Conservation (phyloP, 2,329 filamentous ascomycete species). For the Curvularia sp. region DNA sequence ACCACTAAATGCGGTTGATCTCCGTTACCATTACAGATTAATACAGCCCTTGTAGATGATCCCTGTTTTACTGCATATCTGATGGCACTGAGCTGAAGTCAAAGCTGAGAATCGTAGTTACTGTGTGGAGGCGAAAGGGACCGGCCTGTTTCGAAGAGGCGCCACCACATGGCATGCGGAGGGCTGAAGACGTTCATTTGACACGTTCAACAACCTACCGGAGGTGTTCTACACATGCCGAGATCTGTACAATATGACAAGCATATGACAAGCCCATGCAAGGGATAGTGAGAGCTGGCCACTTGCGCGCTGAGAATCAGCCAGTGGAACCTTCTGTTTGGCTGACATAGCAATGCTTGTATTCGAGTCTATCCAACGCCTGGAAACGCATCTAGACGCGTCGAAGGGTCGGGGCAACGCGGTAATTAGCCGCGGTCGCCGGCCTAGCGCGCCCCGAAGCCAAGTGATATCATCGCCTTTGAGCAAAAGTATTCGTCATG, state of each 20-base stretch:
- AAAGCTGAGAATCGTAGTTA: background rate
- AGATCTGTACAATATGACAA: background rate
- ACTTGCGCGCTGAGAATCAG: background rate
- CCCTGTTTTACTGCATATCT: background rate
- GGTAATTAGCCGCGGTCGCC: conserved; percentile 21
- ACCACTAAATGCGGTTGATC: background rate
- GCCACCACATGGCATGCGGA: background rate
- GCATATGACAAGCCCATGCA: background rate
- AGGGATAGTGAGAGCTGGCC: background rate
- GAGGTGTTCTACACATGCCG: background rate
- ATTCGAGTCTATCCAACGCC: background rate
- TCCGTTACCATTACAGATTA: no score
- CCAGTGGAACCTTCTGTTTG: background rate
- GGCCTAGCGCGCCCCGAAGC: conserved; percentile 23
- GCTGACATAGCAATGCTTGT: background rate
- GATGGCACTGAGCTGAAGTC: background rate
- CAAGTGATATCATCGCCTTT: conserved; percentile 31
- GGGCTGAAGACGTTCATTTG: background rate
- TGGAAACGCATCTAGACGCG: background rate
- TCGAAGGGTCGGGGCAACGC: conserved; percentile 7
- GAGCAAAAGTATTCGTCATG: conserved; percentile 11
- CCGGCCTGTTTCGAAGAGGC: background rate
- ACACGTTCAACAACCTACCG: background rate
- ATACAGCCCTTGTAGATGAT: background rate
- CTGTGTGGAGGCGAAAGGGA: background rate